Base-by-base conservation (phyloP, 1,284 basidiomycete genomes). In the Leccinum pachyderme region DNA sequence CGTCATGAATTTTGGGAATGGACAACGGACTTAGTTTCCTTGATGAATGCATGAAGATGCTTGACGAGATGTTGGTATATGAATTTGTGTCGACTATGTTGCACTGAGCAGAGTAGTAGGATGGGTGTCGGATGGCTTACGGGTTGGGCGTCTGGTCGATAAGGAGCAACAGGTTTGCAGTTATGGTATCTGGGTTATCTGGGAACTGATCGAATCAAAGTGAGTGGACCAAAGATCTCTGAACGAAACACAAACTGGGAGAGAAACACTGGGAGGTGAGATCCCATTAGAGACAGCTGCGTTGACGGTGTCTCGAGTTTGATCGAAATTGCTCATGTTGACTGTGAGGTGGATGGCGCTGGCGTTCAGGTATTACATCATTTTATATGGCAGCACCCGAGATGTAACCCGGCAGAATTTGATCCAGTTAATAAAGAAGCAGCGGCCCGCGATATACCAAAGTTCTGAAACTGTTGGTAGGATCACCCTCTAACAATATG, bases 41-140 rank as follows among this genome's bases (percentile, higher is more conserved):
- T 79, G 22, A 88, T 75, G 63, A 90, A 91, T 33, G 81, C 78
- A 66, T 92, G 90, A 2, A 91, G 61, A 64, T 92, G 87, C 47
- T 75, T 73, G 44, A 87, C 65, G 48, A 84, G 75, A 24, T 69
- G 72, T 55, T 75, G 70, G 59, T 81, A 75, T 53, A 84, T 67
- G 64, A 80, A 78, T 61, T 72, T 77, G 59, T 64, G 68, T 28
- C 82, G 77, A 35, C 77, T 77, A 52, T 27, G 52, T 29, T 7
- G 32, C 32, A 4, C 2, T 67, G 47, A 63, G 56, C 15, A 25
- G 25, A 29, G 29, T 24, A 2, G 24, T 3, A 2, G 15, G 11
- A 37, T 32, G 11, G 12, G 3, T 2, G 24, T 46, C 7, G 2
- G 49, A 29, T 47, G 28, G 31, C 46, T 22, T 13, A 47, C 46